phyloP scores from a whole-genome alignment of 2,329 filamentous ascomycete species.

The Plectosphaerella plurivora region DNA sequence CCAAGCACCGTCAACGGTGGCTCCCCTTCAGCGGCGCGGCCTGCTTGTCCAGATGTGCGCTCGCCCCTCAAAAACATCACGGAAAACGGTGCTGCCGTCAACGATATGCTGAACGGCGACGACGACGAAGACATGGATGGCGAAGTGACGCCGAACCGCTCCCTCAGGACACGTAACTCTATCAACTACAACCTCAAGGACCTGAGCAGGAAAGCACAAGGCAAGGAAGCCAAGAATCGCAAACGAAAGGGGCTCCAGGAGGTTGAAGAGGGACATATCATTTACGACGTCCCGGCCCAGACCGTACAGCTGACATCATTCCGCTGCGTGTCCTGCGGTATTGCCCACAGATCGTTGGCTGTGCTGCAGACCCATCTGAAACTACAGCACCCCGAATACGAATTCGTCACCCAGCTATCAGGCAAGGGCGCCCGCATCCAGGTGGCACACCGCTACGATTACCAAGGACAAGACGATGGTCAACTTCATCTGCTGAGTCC shows the following conservation, averaged over 20 bases:
- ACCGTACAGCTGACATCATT: slow-evolving; percentile 43
- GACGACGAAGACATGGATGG: slow-evolving; percentile 40
- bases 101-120: slow-evolving; percentile 16
- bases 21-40: neutral
- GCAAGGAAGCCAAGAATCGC: slow-evolving; percentile 40
- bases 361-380: slow-evolving; percentile 46
- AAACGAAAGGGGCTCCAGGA: slow-evolving; percentile 18
- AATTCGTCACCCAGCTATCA: slow-evolving; percentile 31
- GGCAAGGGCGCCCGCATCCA: slow-evolving; percentile 33
- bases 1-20: slow-evolving; percentile 5
- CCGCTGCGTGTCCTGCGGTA: slow-evolving; percentile 47
- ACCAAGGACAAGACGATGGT: slow-evolving; percentile 5
- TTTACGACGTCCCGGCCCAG: slow-evolving; percentile 39
- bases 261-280: slow-evolving; percentile 35
- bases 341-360: slow-evolving; percentile 39
- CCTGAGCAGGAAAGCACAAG: slow-evolving; percentile 53
- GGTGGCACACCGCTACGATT: slow-evolving; percentile 27
- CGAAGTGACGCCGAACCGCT: slow-evolving; percentile 47
- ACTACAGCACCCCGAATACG: slow-evolving; percentile 38
- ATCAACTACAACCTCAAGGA: slow-evolving; percentile 57
- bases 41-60: neutral
- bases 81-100: slow-evolving; percentile 6
- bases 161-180: slow-evolving; percentile 42
- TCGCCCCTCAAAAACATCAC: neutral
- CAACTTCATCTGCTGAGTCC: slow-evolving; percentile 34